Conservation (phyloP, 345 rosid genomes). For the Physaria fendleri region DNA sequence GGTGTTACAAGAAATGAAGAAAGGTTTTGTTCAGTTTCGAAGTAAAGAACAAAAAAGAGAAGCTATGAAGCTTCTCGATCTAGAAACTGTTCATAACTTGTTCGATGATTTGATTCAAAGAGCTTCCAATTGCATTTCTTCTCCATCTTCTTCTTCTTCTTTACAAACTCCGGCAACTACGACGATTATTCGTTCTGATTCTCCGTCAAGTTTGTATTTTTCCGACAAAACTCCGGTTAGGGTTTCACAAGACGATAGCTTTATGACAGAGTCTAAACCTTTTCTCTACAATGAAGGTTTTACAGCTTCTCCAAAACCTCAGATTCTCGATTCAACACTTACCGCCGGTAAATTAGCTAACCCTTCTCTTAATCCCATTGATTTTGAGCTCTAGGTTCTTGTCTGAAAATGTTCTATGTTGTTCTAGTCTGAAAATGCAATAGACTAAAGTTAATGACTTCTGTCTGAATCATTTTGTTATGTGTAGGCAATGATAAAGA, state of each 20-base stretch:
- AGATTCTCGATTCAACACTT: slow-evolving; percentile 55
- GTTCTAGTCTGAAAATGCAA: too few species aligned
- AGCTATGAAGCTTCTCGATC: slow-evolving; percentile 72
- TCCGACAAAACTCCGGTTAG: slow-evolving; percentile 26
- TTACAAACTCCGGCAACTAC: slow-evolving; percentile 1
- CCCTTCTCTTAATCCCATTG: neutral
- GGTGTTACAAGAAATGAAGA: slow-evolving; percentile 75
- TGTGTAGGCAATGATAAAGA: slow-evolving; percentile 70
- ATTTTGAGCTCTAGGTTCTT: neutral
- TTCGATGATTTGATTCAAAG: slow-evolving; percentile 83
- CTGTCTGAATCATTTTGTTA: slow-evolving; percentile 10
- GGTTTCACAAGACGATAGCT: slow-evolving; percentile 78
- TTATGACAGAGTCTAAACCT: slow-evolving; percentile 50
- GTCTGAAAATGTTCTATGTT: too few species aligned
- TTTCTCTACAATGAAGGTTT: slow-evolving; percentile 44
- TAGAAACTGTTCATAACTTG: slow-evolving; percentile 51
- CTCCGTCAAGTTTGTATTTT: slow-evolving; percentile 26
- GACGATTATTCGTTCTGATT: neutral
- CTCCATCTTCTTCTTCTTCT: slow-evolving; percentile 34
- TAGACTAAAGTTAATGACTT: neutral
- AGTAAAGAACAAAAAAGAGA: slow-evolving; percentile 73
- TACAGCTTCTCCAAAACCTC: slow-evolving; percentile 34
- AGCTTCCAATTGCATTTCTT: slow-evolving; percentile 68
- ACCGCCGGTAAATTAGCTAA: slow-evolving; percentile 37
- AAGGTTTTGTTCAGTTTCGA: slow-evolving; percentile 45